Evolutionary conservation across 2,329 filamentous ascomycete genomes (phyloP).

Genomic region (Fusarium odoratissimum): DNA sequence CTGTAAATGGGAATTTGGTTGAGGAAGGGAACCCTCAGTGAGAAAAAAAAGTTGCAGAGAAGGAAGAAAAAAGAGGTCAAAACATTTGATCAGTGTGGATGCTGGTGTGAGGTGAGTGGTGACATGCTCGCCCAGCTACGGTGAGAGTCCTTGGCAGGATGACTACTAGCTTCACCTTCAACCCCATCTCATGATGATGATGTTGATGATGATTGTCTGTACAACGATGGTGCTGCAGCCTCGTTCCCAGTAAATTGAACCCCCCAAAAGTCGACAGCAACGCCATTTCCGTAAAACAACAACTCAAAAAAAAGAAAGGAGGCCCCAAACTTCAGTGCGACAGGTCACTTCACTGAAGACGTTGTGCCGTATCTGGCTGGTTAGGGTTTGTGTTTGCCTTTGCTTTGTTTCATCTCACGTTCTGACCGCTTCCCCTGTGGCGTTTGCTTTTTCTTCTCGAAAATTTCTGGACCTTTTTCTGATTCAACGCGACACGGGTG

Average conservation of each 20-base stretch:
- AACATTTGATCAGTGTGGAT: constrained; percentile 32
- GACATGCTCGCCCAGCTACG: constrained; percentile 6
- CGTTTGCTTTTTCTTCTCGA: constrained; percentile 44
- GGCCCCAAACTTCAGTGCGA: neutral
- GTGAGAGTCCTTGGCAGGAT: constrained; percentile 16
- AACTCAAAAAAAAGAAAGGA: constrained; percentile 5
- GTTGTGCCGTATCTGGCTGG: neutral
- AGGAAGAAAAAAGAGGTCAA: constrained; percentile 11
- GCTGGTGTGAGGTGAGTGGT: constrained; percentile 18
- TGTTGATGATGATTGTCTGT: neutral
- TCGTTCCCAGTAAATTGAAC: constrained; percentile 19
- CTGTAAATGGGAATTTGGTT: constrained; percentile 1
- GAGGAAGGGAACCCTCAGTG: neutral
- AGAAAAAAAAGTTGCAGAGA: neutral
- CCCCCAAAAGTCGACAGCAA: constrained; percentile 11
- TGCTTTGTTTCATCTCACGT: constrained; percentile 26
- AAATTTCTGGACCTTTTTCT: constrained; percentile 28
- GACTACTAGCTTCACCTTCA: neutral
- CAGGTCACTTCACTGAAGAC: constrained; percentile 29
- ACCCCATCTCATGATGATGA: neutral
- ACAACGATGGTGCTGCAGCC: neutral
- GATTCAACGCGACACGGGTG: neutral
- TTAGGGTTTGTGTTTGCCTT: constrained; percentile 6
- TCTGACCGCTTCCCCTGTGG: constrained; percentile 28
- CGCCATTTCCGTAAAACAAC: constrained; percentile 12